Evolutionary conservation across 164 flowering plant species (phyloP).

Genomic region (Piper longum): DNA sequence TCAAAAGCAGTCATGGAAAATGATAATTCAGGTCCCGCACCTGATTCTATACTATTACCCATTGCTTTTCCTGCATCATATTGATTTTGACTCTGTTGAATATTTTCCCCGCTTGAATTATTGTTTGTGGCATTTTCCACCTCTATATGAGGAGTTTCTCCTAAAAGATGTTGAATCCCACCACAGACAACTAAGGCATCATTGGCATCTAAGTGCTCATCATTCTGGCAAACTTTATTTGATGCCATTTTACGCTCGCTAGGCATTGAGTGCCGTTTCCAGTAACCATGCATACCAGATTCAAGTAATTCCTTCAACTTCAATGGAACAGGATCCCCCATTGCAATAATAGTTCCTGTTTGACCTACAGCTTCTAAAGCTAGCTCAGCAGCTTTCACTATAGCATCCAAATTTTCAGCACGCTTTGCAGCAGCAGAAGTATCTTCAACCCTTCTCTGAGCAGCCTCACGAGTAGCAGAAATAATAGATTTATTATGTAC

Average conservation of each 20-base stretch:
- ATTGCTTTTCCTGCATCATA: conserved; percentile 21
- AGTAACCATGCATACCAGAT: conserved; percentile 62
- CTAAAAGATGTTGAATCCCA: conserved; percentile 12
- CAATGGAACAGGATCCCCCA: conserved; percentile 74
- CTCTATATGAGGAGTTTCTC: conserved; percentile 13
- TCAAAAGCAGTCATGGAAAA: conserved; percentile 8
- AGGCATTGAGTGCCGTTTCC: conserved; percentile 29
- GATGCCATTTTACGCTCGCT: conserved; percentile 9
- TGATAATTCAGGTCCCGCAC: conserved; percentile 17
- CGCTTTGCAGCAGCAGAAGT: conserved; percentile 74
- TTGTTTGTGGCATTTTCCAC: conserved; percentile 16
- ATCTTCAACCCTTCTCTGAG: conserved; percentile 71
- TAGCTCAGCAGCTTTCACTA: conserved; percentile 81
- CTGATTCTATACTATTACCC: conserved; percentile 27
- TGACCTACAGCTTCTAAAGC: conserved; percentile 94
- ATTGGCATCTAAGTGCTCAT: neutral
- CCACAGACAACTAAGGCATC: conserved; percentile 9
- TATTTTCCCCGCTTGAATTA: conserved; percentile 14
- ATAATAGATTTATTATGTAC: conserved; percentile 34
- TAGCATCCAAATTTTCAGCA: conserved; percentile 89
- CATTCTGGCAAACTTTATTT: conserved; percentile 1
- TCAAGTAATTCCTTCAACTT: conserved; percentile 31
- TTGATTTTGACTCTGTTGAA: conserved; percentile 18
- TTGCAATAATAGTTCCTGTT: conserved; percentile 69
- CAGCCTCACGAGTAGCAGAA: conserved; percentile 67